A percentile compares a stretch with the other conserved stretches of the same genome.
Evolutionary conservation across 2,329 filamentous ascomycete genomes (phyloP).

Genomic region (Aspergillus sp.): DNA sequence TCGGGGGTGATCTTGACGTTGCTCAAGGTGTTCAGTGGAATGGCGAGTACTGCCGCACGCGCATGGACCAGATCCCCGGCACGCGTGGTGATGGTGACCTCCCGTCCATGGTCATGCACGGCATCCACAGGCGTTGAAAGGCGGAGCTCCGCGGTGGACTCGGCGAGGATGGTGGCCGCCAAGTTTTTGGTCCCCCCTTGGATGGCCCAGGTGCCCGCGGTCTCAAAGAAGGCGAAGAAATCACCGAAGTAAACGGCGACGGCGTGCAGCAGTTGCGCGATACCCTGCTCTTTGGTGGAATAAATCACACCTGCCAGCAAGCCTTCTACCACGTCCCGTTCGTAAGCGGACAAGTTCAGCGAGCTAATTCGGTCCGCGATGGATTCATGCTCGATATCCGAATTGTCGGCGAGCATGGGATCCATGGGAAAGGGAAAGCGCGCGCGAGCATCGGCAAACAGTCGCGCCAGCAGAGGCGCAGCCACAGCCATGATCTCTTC

Average conservation of each 20-base stretch:
- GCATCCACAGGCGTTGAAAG: conserved; percentile 1
- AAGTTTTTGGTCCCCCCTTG: conserved; percentile 4
- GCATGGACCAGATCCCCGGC: conserved; percentile 2
- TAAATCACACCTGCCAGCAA: conserved; percentile 11
- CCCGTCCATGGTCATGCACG: background rate
- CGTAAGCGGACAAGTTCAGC: conserved; percentile 7
- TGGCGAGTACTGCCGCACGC: background rate
- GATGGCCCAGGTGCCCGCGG: conserved; percentile 5
- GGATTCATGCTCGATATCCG: conserved; percentile 8
- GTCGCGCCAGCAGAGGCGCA: conserved; percentile 4
- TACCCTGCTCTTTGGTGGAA: conserved; percentile 9
- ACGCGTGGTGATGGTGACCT: conserved; percentile 5
- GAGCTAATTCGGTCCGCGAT: conserved; percentile 11
- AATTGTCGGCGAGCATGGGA: conserved; percentile 6
- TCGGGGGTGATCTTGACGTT: conserved; percentile 3
- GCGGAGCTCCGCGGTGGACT: conserved; percentile 2
- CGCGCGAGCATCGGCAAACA: conserved; percentile 11
- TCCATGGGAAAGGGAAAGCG: conserved; percentile 11
- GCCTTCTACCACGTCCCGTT: conserved; percentile 13
- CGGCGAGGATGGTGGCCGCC: conserved; percentile 2
- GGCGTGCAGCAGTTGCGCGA: conserved; percentile 11
- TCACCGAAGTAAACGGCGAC: conserved; percentile 11
- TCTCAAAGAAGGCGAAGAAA: conserved; percentile 6
- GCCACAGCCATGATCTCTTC: background rate
- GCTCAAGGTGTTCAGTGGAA: conserved; percentile 6